phyloP scores from a whole-genome alignment of 352 stramenopile genomes.

The Phytophthora hibernalis region DNA sequence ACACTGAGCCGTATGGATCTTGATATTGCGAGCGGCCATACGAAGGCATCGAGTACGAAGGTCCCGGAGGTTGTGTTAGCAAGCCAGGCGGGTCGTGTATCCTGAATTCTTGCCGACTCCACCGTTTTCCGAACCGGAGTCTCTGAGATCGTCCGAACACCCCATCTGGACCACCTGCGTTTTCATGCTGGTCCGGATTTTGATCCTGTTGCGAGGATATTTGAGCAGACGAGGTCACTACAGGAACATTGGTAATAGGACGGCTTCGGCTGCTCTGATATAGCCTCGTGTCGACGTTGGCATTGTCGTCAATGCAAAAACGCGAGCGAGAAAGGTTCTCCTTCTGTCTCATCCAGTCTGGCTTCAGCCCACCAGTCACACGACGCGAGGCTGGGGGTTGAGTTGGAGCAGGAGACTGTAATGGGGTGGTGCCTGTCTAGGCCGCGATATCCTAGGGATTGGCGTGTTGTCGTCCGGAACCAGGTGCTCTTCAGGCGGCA shows the following conservation, averaged over 20 bases:
- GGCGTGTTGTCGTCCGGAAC: conserved; percentile 33
- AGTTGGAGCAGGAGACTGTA: conserved; percentile 7
- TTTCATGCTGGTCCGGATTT: conserved; percentile 45
- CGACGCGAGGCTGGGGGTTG: conserved; percentile 25
- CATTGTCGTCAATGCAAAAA: conserved; percentile 67
- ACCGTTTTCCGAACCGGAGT: conserved; percentile 68
- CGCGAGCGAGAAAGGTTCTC: conserved; percentile 66
- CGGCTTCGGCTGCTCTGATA: conserved; percentile 43
- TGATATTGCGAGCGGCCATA: conserved; percentile 37
- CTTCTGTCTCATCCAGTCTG: conserved; percentile 74
- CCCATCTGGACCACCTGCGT: conserved; percentile 51
- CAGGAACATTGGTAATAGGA: conserved; percentile 31
- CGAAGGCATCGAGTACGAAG: conserved; percentile 31
- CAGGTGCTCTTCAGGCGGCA: conserved; percentile 14
- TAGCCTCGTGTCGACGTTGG: conserved; percentile 54
- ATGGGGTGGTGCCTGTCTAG: conserved; percentile 8
- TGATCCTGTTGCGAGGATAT: conserved; percentile 3
- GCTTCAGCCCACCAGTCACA: conserved; percentile 56
- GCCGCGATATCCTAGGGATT: conserved; percentile 31
- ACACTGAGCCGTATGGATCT: conserved; percentile 13
- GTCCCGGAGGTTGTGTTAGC: conserved; percentile 12
- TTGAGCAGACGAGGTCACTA: conserved; percentile 23
- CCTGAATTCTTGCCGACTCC: conserved; percentile 63
- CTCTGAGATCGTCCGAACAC: conserved; percentile 67
- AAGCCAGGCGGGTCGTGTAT: conserved; percentile 35